Evolutionary conservation across 148 eudicot genomes (phyloP).

Genomic region (Camellia lanceoleosa): DNA sequence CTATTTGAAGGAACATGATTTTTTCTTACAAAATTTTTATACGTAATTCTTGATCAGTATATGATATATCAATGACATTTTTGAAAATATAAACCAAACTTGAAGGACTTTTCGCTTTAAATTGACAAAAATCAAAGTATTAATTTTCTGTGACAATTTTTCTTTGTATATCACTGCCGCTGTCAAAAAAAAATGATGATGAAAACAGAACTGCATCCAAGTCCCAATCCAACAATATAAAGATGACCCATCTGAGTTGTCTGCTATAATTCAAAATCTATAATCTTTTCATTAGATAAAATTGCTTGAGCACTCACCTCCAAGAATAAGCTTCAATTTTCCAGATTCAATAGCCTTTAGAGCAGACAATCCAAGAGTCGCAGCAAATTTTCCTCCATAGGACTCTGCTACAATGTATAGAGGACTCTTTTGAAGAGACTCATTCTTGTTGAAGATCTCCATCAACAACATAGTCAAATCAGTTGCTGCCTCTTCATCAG

Average conservation of each 20-base stretch:
- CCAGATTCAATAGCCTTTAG: conserved; percentile 62
- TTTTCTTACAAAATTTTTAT: too few species aligned
- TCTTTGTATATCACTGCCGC: neutral
- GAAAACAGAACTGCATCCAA: neutral
- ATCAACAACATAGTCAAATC: conserved; percentile 66
- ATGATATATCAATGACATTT: too few species aligned
- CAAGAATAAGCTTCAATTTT: conserved; percentile 65
- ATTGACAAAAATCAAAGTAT: too few species aligned
- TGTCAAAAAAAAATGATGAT: neutral
- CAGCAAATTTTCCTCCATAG: conserved; percentile 94
- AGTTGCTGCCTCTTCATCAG: conserved; percentile 72
- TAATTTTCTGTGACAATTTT: too few species aligned
- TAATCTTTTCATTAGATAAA: neutral
- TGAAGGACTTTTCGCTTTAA: too few species aligned
- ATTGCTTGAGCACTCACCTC: conserved; percentile 43
- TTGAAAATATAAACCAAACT: too few species aligned
- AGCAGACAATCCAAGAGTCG: conserved; percentile 69
- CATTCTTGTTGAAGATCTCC: conserved; percentile 50
- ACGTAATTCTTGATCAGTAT: too few species aligned
- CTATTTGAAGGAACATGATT: too few species aligned
- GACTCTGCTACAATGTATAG: conserved; percentile 85
- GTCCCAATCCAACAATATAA: neutral
- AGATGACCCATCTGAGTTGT: neutral
- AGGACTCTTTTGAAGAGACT: conserved; percentile 53
- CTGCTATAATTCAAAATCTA: neutral